Conservation (phyloP, 306 rosid species). For the Erythrophleum fordii region DNA sequence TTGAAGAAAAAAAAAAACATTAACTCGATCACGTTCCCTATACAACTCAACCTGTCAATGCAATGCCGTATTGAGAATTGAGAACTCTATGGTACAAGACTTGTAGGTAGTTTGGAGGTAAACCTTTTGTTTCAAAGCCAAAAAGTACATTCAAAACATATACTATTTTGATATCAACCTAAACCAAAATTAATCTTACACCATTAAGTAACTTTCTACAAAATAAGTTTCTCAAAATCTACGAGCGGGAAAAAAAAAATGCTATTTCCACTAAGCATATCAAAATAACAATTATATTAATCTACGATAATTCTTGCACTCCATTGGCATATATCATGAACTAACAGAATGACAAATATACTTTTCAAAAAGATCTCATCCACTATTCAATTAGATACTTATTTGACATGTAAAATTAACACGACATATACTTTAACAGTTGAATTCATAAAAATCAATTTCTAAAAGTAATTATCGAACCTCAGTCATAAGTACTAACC, state of each 20-base stretch:
- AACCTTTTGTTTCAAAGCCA: not conserved
- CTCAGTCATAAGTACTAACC: not conserved
- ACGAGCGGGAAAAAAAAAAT: not conserved
- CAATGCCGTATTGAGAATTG: too few species aligned
- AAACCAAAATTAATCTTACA: constrained; percentile 10
- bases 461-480: not conserved
- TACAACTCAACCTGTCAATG: too few species aligned
- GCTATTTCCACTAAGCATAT: not conserved
- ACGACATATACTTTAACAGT: not conserved
- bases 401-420: not conserved
- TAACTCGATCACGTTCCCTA: too few species aligned
- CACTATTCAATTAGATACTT: not conserved
- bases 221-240: not conserved
- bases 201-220: not conserved
- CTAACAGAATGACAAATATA: not conserved
- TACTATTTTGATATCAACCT: not conserved
- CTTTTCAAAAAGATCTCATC: not conserved
- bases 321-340: not conserved
- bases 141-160: not conserved
- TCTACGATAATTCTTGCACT: constrained; percentile 1
- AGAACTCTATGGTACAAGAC: too few species aligned
- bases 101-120: too few species aligned
- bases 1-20: too few species aligned
- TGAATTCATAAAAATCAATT: not conserved
- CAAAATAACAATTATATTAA: not conserved